Conservation (phyloP, 2,329 filamentous ascomycete species). For the Verticillium isaacii region DNA sequence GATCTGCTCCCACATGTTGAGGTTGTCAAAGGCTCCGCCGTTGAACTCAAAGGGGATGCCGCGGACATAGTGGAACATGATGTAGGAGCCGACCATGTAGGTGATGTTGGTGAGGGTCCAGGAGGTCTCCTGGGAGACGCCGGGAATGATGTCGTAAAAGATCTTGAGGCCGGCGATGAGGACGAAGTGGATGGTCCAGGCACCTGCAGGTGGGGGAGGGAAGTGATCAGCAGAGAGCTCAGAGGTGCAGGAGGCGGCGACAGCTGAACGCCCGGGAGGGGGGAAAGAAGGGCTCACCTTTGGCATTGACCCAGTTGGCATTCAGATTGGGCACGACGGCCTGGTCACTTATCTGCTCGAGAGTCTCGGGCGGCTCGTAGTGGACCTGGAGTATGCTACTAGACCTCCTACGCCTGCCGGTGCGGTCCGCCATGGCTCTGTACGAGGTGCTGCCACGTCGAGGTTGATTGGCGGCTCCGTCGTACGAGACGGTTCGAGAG, state of each 20-base stretch:
- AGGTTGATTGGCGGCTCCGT: conserved; percentile 69
- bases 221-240: conserved; percentile 3
- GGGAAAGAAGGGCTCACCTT: conserved; percentile 61
- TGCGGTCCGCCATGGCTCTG: conserved; percentile 59
- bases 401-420: conserved; percentile 82
- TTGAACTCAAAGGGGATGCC: conserved; percentile 99
- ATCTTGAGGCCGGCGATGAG: conserved; percentile 90
- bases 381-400: conserved; percentile 92
- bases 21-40: conserved; percentile 94
- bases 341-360: conserved; percentile 97
- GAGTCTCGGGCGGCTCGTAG: conserved; percentile 91
- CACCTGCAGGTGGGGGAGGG: conserved; percentile 52
- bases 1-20: conserved; percentile 99
- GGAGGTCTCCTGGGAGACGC: conserved; percentile 94
- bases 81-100: conserved; percentile 97
- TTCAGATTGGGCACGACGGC: conserved; percentile 92
- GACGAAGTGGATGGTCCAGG: conserved; percentile 96
- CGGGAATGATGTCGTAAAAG: conserved; percentile 93
- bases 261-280: neutral
- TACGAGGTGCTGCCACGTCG: conserved; percentile 56
- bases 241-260: neutral
- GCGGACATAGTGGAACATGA: conserved; percentile 99
- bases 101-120: conserved; percentile 99
- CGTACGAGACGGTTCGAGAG: conserved; percentile 86
- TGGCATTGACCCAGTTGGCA: conserved; percentile 98